Percentiles rank a stretch among this genome's conserved stretches.
These are phyloP conservation scores for Dictyostelium gargantuum DNA, from an alignment of 208 protist genomes.

Conservation along the genomic window DNA sequence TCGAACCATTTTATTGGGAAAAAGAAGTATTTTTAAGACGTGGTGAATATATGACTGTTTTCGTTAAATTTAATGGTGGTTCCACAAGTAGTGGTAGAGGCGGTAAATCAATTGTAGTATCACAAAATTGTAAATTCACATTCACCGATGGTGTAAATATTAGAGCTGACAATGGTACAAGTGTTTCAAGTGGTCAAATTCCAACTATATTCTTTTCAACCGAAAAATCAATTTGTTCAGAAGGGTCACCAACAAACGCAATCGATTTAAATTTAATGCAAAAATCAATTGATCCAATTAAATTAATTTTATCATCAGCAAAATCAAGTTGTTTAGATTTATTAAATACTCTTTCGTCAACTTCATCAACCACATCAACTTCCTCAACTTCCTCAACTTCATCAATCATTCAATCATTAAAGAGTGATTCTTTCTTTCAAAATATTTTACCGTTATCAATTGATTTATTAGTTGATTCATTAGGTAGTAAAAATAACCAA, in stretches of 20 bases:
- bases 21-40: neutral
- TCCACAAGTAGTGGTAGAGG: neutral
- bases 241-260: neutral
- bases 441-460: neutral
- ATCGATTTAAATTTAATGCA: neutral
- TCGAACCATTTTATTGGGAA: neutral
- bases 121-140: neutral
- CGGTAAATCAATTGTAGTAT: neutral
- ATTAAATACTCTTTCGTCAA: too few species aligned
- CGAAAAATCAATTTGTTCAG: neutral
- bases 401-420: neutral
- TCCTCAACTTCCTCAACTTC: neutral
- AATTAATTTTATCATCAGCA: neutral
- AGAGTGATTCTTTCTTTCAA: neutral
- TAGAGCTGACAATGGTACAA: slow-evolving; percentile 5
- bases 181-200: neutral
- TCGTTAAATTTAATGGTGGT: neutral
- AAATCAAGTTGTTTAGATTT: neutral
- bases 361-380: neutral
- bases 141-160: neutral
- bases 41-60: neutral
- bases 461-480: neutral
- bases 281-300: neutral
- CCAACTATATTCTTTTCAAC: neutral
- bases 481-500: neutral